These are phyloP conservation scores for Gonapodya sp. DNA, from an alignment of 192 early-diverging fungal genomes.

Conservation along the genomic window DNA sequence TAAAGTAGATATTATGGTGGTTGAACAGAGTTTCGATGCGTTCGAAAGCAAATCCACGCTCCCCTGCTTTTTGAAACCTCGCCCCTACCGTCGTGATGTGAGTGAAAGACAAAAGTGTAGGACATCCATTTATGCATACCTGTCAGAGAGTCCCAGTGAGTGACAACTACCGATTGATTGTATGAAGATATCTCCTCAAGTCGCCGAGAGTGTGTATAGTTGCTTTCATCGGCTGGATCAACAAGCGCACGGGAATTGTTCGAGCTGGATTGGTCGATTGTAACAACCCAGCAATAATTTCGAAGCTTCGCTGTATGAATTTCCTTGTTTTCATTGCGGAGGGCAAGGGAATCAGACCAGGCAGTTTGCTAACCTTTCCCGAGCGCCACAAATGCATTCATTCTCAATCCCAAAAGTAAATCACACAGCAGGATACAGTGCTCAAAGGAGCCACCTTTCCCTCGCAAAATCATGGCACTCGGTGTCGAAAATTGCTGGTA, in stretches of 20 bases:
- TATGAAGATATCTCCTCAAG: not conserved
- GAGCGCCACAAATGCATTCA: constrained; percentile 28
- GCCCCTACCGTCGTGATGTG: constrained; percentile 12
- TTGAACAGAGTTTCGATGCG: constrained; percentile 25
- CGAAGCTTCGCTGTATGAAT: constrained; percentile 23
- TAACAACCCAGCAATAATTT: constrained; percentile 33
- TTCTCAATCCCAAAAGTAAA: constrained; percentile 21
- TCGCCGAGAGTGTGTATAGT: not conserved
- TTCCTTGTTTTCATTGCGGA: no score
- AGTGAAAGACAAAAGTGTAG: no score
- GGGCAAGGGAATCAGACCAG: no score
- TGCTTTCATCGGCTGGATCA: not conserved
- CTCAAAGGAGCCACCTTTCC: constrained; percentile 22
- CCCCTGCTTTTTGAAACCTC: not conserved
- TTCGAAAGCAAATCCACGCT: constrained; percentile 21
- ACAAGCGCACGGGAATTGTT: not conserved
- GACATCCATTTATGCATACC: no score
- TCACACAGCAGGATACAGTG: constrained; percentile 26
- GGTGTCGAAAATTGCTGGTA: constrained; percentile 22
- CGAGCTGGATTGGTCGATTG: constrained; percentile 15
- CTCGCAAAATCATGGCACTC: constrained; percentile 19
- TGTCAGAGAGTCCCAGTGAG: constrained; percentile 28
- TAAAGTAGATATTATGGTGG: constrained; percentile 29
- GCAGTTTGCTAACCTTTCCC: constrained; percentile 22
- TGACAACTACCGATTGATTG: not conserved